Evolutionary conservation across 73 alveolate species (phyloP).

Genomic region (Uronychia binucleata): DNA sequence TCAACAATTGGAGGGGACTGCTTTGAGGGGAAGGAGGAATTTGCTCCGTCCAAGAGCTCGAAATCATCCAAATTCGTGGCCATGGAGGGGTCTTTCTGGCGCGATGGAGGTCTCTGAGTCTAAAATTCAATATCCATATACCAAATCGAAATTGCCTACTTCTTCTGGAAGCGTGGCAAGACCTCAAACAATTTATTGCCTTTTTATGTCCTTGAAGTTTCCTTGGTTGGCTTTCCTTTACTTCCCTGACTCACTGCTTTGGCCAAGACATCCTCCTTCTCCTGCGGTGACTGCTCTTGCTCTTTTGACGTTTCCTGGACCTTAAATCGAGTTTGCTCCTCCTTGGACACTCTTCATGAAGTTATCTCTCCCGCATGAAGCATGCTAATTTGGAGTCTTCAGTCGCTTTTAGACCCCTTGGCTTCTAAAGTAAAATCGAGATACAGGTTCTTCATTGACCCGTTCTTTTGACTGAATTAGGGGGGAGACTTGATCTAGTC

Average conservation of each 20-base stretch:
- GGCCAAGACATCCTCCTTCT: background rate
- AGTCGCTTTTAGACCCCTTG: background rate
- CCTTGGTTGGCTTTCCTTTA: background rate
- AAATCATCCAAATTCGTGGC: background rate
- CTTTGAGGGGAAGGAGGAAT: background rate
- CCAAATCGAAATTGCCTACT: background rate
- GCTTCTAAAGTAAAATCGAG: background rate
- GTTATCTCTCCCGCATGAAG: background rate
- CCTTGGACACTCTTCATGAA: background rate
- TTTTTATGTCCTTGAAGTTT: background rate
- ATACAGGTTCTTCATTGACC: background rate
- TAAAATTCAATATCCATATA: background rate
- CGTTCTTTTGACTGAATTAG: background rate
- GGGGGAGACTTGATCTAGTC: background rate
- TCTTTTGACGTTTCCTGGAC: background rate
- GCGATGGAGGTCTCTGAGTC: background rate
- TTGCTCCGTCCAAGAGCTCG: background rate
- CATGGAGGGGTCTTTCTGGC: background rate
- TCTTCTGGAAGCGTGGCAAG: background rate
- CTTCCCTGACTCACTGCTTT: background rate
- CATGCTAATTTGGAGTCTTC: background rate
- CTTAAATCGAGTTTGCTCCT: background rate
- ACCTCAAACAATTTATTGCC: background rate
- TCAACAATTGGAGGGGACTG: background rate
- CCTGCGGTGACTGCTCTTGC: background rate